A percentile compares a stretch with the other conserved stretches of the same genome.
phyloP scores from a whole-genome alignment of 208 protist genomes.

The Trichomonas vaginalis region DNA sequence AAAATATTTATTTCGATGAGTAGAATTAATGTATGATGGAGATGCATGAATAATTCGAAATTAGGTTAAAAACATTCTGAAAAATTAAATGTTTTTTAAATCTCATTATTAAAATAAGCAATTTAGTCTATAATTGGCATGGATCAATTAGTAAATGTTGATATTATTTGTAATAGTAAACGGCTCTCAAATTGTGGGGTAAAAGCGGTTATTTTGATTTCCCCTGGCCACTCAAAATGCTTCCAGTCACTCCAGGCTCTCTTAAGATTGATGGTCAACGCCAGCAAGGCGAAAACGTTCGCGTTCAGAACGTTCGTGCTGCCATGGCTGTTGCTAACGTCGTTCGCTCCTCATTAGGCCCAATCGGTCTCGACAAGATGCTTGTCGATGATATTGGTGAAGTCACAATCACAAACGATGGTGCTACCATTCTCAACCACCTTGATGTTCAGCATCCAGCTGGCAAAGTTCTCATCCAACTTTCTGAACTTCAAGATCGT shows the following conservation, averaged over 20 bases:
- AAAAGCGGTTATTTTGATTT: too few relatives aligned
- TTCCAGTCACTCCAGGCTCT: not conserved
- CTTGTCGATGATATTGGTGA: slow-evolving; percentile 97
- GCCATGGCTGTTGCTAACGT: slow-evolving; percentile 87
- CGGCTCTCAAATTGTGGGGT: too few relatives aligned
- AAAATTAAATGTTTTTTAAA: too few relatives aligned
- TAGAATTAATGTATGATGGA: too few relatives aligned
- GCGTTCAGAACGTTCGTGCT: slow-evolving; percentile 73
- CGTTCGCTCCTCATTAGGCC: slow-evolving; percentile 96
- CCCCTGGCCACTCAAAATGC: too few relatives aligned
- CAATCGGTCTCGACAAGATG: slow-evolving; percentile 99
- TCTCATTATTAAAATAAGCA: too few relatives aligned
- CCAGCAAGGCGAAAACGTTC: slow-evolving; percentile 72
- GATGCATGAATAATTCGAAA: too few relatives aligned
- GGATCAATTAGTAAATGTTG: too few relatives aligned
- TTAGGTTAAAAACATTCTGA: too few relatives aligned
- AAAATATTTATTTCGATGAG: too few relatives aligned
- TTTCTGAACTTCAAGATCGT: slow-evolving; percentile 94
- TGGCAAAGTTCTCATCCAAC: slow-evolving; percentile 80
- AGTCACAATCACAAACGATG: slow-evolving; percentile 97
- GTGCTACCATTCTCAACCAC: slow-evolving; percentile 75
- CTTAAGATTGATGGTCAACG: slow-evolving; percentile 56
- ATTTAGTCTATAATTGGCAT: too few relatives aligned
- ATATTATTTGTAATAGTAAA: too few relatives aligned
- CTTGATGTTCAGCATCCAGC: slow-evolving; percentile 58